A percentile compares a stretch with the other conserved stretches of the same genome.
These are phyloP conservation scores for Vaccinium darrowii DNA, from an alignment of 148 eudicot species.

Conservation along the genomic window DNA sequence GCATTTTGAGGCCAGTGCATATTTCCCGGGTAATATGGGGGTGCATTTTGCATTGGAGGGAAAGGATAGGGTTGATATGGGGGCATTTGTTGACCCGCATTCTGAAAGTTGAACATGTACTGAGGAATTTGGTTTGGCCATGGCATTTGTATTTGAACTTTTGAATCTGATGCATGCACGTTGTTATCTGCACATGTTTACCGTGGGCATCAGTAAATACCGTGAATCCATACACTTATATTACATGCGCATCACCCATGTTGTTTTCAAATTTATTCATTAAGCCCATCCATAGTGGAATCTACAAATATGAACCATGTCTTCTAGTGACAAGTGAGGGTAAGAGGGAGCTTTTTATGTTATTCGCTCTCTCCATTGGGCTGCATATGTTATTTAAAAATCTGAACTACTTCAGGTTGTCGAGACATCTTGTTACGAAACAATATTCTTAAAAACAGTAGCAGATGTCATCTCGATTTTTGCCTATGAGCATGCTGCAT, in stretches of 20 bases:
- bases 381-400: not conserved
- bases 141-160: slow-evolving; percentile 40
- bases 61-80: slow-evolving; percentile 41
- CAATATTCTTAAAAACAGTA: not conserved
- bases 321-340: not conserved
- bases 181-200: slow-evolving; percentile 24
- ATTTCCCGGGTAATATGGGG: slow-evolving; percentile 44
- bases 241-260: not conserved
- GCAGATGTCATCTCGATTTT: too few species aligned
- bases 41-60: slow-evolving; percentile 35
- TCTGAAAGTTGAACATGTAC: slow-evolving; percentile 49
- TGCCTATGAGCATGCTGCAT: too few species aligned
- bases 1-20: slow-evolving; percentile 41
- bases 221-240: not conserved
- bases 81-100: slow-evolving; percentile 33
- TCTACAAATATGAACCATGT: not conserved
- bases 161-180: slow-evolving; percentile 24
- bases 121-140: slow-evolving; percentile 56
- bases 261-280: not conserved
- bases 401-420: not conserved
- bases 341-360: not conserved
- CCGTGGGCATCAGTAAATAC: not conserved
- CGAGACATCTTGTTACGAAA: not conserved
- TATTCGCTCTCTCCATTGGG: not conserved
- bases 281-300: not conserved